Conservation (phyloP, 2,329 filamentous ascomycete species). For the Colletotrichum cordylinicola region DNA sequence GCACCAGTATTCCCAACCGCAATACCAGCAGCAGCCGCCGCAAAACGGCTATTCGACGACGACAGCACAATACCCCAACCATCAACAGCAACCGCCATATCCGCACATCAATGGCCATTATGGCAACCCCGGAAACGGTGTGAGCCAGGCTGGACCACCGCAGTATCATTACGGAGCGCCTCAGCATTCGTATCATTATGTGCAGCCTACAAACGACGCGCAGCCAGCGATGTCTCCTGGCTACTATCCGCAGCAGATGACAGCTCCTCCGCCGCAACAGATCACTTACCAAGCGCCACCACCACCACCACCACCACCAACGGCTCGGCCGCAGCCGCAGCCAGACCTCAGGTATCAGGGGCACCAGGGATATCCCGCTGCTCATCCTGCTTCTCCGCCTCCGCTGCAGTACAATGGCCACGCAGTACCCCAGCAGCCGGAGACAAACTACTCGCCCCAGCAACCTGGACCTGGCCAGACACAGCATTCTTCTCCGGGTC, state of each 20-base stretch:
- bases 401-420: background rate
- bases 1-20: background rate
- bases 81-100: background rate
- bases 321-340: background rate
- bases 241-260: background rate
- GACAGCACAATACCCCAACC: background rate
- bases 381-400: background rate
- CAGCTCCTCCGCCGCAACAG: background rate
- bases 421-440: background rate
- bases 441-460: no score
- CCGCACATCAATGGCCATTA: fast-evolving
- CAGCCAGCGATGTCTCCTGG: background rate
- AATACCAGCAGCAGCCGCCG: background rate
- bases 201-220: background rate
- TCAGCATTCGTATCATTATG: background rate
- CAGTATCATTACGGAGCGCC: background rate
- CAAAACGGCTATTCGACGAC: background rate
- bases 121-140: background rate
- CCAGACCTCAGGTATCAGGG: background rate
- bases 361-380: background rate
- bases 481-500: background rate
- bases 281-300: background rate
- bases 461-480: background rate
- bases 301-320: background rate
- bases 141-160: fast-evolving